Conservation (phyloP, 2,329 filamentous ascomycete genomes). For the Apiospora saccharicola region DNA sequence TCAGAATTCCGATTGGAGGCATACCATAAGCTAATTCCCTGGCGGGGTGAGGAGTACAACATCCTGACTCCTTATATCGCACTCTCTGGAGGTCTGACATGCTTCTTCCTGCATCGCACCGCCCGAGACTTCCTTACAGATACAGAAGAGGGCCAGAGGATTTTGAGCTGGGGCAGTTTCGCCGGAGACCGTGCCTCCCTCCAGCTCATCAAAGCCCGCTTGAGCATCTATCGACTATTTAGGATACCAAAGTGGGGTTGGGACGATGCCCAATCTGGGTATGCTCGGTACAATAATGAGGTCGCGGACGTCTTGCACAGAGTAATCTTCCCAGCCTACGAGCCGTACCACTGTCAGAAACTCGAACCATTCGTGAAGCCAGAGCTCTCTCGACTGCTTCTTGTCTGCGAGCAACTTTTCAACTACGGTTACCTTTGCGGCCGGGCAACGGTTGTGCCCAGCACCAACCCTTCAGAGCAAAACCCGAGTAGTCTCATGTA, state of each 20-base stretch:
- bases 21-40: background rate
- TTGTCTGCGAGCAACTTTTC: background rate
- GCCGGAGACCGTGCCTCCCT: background rate
- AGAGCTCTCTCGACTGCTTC: background rate
- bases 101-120: background rate
- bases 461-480: background rate
- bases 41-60: background rate
- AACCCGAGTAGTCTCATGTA: accelerated
- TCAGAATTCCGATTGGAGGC: accelerated
- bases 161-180: background rate
- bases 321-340: too few relatives aligned
- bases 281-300: too few relatives aligned
- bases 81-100: background rate
- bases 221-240: background rate
- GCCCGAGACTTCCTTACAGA: background rate
- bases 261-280: too few relatives aligned
- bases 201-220: background rate
- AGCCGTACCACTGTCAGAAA: background rate
- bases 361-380: background rate
- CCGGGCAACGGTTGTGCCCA: background rate
- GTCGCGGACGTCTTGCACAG: too few relatives aligned
- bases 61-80: background rate
- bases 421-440: background rate
- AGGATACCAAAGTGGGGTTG: background rate
- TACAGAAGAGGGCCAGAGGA: background rate